Conservation (phyloP, 331 rosid genomes). For the Quercus tomentella region DNA sequence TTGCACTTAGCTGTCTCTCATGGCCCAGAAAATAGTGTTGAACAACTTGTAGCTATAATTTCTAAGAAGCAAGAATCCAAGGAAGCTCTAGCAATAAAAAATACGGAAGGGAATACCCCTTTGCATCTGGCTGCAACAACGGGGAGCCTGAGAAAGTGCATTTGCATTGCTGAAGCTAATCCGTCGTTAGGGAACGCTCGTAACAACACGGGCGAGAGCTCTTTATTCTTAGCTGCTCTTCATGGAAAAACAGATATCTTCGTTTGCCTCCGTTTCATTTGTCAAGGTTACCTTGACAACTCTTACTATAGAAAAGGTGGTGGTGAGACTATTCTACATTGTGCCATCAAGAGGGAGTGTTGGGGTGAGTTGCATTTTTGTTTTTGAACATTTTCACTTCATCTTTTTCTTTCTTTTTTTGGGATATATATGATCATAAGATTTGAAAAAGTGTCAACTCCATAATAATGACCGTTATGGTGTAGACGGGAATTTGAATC, state of each 20-base stretch:
- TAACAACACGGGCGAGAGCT: constrained; percentile 42
- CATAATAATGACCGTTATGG: too few species aligned
- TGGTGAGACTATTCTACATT: constrained; percentile 50
- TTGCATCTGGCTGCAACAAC: constrained; percentile 46
- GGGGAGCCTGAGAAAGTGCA: constrained; percentile 34
- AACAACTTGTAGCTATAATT: rapidly evolving
- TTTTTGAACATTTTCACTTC: too few species aligned
- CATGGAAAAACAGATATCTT: constrained; percentile 36
- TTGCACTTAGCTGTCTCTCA: constrained; percentile 49
- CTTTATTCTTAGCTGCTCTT: constrained; percentile 53
- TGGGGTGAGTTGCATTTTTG: constrained; percentile 32
- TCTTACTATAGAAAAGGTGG: constrained; percentile 11
- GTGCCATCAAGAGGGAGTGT: constrained; percentile 33
- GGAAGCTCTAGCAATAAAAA: neutral
- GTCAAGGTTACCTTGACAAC: rapidly evolving
- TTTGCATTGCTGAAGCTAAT: neutral
- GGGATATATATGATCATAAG: too few species aligned
- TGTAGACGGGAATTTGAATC: too few species aligned
- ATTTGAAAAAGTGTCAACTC: too few species aligned
- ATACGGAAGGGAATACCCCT: constrained; percentile 32
- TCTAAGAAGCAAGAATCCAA: too few species aligned
- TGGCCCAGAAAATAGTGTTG: constrained; percentile 24
- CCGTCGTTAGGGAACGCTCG: neutral
- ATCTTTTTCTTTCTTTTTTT: too few species aligned
- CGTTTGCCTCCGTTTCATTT: constrained; percentile 22